Base-by-base conservation (phyloP, 805 yeast genomes). In the Candida tammaniensis region DNA sequence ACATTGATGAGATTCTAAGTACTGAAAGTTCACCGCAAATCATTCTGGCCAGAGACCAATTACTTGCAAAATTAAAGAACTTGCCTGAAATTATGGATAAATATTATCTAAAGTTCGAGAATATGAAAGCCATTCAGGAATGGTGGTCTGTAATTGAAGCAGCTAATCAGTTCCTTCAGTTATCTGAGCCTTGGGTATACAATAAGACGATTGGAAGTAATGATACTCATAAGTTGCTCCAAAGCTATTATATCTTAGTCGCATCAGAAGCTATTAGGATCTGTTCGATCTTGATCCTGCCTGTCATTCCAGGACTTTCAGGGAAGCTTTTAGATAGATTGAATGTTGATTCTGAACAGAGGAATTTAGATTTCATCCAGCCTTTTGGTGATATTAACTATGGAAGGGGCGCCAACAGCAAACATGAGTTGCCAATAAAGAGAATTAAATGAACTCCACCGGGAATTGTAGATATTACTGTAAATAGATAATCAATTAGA, bases 211-310 rank as follows among this genome's bases (percentile, higher is more conserved):
- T 54, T 8, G 24, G 16, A 19, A 18, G n/a, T 4, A 31, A 31
- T 24, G 15, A 36, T 7, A 25, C 31, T 7, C 43, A 44, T 27
- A 32, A 38, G 18, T 27, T 44, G 1, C 17, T 58, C 16, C 59
- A 49, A 27, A 82, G 79, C 53, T 59, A 71, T 28, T 70, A 78
- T 10, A 76, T 89, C 2, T 78, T 73, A 41, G 49, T 74, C 7
- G 82, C 86, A 1, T 73, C 85, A 7, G 98, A 91, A 46, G 71
- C 78, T 1, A 68, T 80, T 11, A 69, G 98, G 37, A 71, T 86
- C 0, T 49, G 74, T 8, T 69, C 91, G 1, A 78, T 91, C 6
- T 51, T 85, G 22, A 64, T 83, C 20, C 79, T 73, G 39, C 86
- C 96, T 2, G 68, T 91, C 17, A 77, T 85, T 25, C 97, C 98